phyloP scores from a whole-genome alignment of 805 yeast genomes.

The Isabelozyma pseudorhagii region DNA sequence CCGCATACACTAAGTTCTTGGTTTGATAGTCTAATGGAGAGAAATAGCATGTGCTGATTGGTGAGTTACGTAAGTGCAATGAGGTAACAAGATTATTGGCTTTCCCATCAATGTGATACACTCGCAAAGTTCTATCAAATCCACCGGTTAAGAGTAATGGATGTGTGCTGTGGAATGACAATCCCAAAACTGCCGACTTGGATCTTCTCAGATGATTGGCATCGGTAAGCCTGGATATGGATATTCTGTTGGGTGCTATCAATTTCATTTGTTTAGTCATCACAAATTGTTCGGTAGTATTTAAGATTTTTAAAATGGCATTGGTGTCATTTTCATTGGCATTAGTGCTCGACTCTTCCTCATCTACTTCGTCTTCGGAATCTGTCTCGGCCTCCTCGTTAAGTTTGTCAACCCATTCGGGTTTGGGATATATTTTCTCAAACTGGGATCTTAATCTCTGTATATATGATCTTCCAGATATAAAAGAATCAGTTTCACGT shows the following conservation, averaged over 20 bases:
- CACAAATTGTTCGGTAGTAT: conserved; percentile 33
- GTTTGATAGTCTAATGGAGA: conserved; percentile 25
- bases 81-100: conserved; percentile 78
- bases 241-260: conserved; percentile 66
- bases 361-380: conserved; percentile 9
- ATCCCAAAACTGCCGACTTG: conserved; percentile 76
- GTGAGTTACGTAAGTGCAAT: conserved; percentile 72
- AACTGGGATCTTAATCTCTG: conserved; percentile 68
- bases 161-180: conserved; percentile 80
- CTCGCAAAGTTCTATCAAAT: conserved; percentile 80
- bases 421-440: conserved; percentile 74
- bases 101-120: conserved; percentile 90
- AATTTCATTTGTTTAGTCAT: conserved; percentile 48
- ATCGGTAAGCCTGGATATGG: conserved; percentile 81
- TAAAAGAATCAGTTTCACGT: conserved; percentile 47
- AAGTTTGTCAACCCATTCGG: conserved; percentile 65
- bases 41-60: conserved; percentile 75
- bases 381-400: conserved; percentile 31
- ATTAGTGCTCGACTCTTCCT: conserved; percentile 14
- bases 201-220: conserved; percentile 73
- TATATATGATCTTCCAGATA: conserved; percentile 61
- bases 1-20: conserved; percentile 64
- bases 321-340: conserved; percentile 22
- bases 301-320: conserved; percentile 30
- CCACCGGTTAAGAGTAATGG: conserved; percentile 90